These are phyloP conservation scores for Metschnikowia vanudenii DNA, from an alignment of 805 yeast species.

Conservation along the genomic window DNA sequence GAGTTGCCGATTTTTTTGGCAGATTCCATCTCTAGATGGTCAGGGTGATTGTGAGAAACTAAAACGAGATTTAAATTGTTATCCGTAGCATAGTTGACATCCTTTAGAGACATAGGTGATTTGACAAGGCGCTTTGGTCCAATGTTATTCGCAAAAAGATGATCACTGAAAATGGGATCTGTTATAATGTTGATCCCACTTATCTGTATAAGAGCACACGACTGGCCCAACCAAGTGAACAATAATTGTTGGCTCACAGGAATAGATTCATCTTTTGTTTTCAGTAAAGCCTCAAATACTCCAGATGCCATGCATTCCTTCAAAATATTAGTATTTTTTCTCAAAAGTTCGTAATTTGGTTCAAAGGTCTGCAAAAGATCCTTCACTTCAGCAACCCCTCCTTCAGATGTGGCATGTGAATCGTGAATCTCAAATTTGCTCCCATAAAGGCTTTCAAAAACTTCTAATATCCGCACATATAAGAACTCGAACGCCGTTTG, in stretches of 20 bases:
- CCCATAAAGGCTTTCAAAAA: conserved; percentile 55
- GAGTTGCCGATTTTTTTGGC: conserved; percentile 51
- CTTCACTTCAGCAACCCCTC: conserved; percentile 40
- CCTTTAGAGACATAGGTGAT: conserved; percentile 65
- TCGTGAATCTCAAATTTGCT: conserved; percentile 36
- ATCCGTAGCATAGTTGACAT: conserved; percentile 51
- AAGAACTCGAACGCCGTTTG: conserved; percentile 88
- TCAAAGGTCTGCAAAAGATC: conserved; percentile 55
- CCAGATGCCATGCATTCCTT: conserved; percentile 25
- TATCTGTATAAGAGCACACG: conserved; percentile 73
- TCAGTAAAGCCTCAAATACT: conserved; percentile 20
- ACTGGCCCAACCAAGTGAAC: conserved; percentile 92
- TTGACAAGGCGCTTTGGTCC: conserved; percentile 87
- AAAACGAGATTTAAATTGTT: conserved; percentile 63
- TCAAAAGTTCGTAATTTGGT: conserved; percentile 53
- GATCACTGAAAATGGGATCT: conserved; percentile 77
- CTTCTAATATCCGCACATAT: conserved; percentile 66
- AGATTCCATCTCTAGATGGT: conserved; percentile 74
- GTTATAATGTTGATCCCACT: conserved; percentile 74
- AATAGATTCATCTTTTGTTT: conserved; percentile 2
- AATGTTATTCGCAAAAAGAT: conserved; percentile 55
- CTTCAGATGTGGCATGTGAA: conserved; percentile 36
- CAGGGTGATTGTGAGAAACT: conserved; percentile 95
- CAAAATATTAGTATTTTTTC: conserved; percentile 33
- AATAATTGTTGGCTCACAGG: conserved; percentile 45